phyloP scores from a whole-genome alignment of 371 early-diverging fungal species.

The Funneliformis caledonium region DNA sequence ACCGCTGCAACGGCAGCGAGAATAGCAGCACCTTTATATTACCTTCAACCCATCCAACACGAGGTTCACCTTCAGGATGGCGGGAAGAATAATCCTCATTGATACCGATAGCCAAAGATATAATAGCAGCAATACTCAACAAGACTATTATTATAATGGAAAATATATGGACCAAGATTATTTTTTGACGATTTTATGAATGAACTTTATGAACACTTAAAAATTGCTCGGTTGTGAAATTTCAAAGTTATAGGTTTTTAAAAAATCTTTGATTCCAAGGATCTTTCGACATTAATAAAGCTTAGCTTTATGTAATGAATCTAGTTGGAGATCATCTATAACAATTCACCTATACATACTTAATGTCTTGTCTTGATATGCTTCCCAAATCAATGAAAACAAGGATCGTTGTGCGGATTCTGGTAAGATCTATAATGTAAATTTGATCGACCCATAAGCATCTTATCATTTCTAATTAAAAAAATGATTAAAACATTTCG shows the following conservation, averaged over 20 bases:
- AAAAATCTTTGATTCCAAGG: too few relatives aligned
- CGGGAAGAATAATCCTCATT: slow-evolving; percentile 69
- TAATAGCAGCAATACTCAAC: slow-evolving; percentile 75
- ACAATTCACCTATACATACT: slow-evolving; percentile 49
- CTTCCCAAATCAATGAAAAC: slow-evolving; percentile 66
- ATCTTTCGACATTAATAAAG: too few relatives aligned
- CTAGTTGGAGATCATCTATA: too few relatives aligned
- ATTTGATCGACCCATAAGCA: background rate
- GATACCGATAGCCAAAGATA: slow-evolving; percentile 78
- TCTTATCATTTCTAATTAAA: too few relatives aligned
- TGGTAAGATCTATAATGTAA: slow-evolving; percentile 57
- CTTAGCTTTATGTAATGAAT: too few relatives aligned
- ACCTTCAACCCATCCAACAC: slow-evolving; percentile 66
- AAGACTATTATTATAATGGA: slow-evolving; percentile 50
- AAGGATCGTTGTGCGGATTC: slow-evolving; percentile 66
- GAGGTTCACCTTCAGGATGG: slow-evolving; percentile 63
- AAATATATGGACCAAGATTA: slow-evolving; percentile 26
- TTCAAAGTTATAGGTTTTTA: too few relatives aligned
- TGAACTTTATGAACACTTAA: too few relatives aligned
- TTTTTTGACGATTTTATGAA: background rate
- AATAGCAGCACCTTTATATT: slow-evolving; percentile 87
- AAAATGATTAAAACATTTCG: background rate
- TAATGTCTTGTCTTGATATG: slow-evolving; percentile 69
- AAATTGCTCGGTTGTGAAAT: too few relatives aligned
- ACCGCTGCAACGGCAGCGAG: slow-evolving; percentile 89